Percentiles rank a stretch among this genome's conserved stretches.
Conservation (phyloP, 257 asterid species). For the Salvia rosmarinus region DNA sequence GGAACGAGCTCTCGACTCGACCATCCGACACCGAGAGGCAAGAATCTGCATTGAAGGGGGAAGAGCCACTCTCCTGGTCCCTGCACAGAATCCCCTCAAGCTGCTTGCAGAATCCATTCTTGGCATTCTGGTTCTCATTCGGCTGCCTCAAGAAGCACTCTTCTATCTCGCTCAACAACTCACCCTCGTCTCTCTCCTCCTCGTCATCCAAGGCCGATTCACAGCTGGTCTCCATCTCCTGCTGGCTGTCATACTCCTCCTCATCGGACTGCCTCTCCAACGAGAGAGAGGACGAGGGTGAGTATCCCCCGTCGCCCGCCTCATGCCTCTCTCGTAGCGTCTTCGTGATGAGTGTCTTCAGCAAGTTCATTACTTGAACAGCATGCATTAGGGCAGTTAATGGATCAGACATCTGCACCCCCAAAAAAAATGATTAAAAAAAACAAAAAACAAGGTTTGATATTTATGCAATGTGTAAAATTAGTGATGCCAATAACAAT, state of each 20-base stretch:
- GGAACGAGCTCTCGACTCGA: slow-evolving; percentile 52
- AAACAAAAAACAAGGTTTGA: too few species aligned
- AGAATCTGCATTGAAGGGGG: slow-evolving; percentile 53
- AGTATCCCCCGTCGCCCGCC: slow-evolving; percentile 54
- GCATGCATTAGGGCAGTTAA: slow-evolving; percentile 98
- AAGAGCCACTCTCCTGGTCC: slow-evolving; percentile 42
- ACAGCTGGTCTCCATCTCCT: slow-evolving; percentile 74
- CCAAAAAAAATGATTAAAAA: too few species aligned
- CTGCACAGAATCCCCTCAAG: slow-evolving; percentile 72
- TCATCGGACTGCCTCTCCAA: slow-evolving; percentile 44
- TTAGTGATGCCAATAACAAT: too few species aligned
- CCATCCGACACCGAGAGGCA: slow-evolving; percentile 48
- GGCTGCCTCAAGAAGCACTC: slow-evolving; percentile 73
- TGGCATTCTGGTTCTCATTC: slow-evolving; percentile 71
- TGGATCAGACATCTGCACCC: slow-evolving; percentile 96
- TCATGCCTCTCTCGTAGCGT: slow-evolving; percentile 78
- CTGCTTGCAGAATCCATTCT: slow-evolving; percentile 75
- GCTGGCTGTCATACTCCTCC: slow-evolving; percentile 67
- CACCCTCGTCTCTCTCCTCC: slow-evolving; percentile 63
- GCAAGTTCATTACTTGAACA: slow-evolving; percentile 96
- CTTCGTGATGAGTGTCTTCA: slow-evolving; percentile 78
- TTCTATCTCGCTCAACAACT: slow-evolving; percentile 78
- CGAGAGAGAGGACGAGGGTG: slow-evolving; percentile 67
- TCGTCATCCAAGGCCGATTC: slow-evolving; percentile 49
- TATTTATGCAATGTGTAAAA: too few species aligned